These are phyloP conservation scores for Botrytis hyacinthi DNA, from an alignment of 2,329 filamentous ascomycete species.

Conservation along the genomic window DNA sequence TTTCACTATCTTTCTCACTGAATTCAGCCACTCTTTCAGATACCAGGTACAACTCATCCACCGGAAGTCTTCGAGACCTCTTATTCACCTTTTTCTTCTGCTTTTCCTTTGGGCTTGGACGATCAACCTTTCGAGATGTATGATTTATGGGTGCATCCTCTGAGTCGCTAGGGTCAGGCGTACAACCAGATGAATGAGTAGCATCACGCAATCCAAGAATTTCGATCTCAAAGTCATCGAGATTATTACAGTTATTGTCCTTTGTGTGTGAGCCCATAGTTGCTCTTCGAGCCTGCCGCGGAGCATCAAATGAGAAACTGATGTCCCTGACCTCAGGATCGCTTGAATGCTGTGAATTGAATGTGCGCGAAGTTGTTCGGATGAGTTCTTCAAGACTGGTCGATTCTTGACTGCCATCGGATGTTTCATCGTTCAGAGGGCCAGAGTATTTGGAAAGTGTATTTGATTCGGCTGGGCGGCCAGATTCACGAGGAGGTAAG, in stretches of 20 bases:
- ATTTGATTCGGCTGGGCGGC: not conserved
- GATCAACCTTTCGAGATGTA: not conserved
- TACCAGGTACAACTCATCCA: constrained; percentile 27
- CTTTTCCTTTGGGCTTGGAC: not conserved
- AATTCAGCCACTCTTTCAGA: constrained; percentile 20
- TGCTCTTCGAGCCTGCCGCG: not conserved
- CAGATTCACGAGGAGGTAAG: not conserved
- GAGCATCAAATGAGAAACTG: not conserved
- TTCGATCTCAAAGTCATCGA: not conserved
- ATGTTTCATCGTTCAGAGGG: not conserved
- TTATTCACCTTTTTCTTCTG: constrained; percentile 18
- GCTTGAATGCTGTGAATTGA: not conserved
- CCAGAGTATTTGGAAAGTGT: not conserved
- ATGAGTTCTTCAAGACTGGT: constrained; percentile 2
- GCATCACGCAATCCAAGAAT: not conserved
- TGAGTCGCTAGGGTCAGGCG: not conserved
- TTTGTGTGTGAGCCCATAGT: not conserved
- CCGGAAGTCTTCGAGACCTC: constrained; percentile 26
- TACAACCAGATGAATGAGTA: not conserved
- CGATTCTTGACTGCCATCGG: not conserved
- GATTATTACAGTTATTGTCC: not conserved
- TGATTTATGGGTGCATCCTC: not conserved
- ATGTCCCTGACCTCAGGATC: not conserved
- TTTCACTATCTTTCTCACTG: constrained; percentile 21
- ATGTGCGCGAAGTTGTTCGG: not conserved